phyloP scores from a whole-genome alignment of 768 basidiomycete genomes.

The Podaxis pistillaris region DNA sequence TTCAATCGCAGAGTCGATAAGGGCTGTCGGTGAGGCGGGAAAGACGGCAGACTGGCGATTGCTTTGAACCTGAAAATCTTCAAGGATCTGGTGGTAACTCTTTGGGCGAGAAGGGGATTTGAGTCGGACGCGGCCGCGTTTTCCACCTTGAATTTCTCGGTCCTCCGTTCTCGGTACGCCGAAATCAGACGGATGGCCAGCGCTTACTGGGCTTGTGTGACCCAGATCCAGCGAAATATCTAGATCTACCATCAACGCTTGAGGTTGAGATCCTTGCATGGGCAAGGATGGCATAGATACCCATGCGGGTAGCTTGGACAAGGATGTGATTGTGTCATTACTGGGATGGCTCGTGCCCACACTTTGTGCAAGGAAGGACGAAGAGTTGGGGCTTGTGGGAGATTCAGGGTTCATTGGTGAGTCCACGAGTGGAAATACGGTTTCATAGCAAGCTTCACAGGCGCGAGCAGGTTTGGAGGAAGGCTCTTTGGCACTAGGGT shows the following conservation, averaged over 20 bases:
- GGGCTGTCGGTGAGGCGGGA: neutral
- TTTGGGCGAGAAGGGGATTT: constrained; percentile 47
- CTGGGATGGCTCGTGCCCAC: constrained; percentile 6
- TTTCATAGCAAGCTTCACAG: constrained; percentile 84
- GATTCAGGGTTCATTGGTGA: constrained; percentile 20
- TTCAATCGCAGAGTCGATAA: constrained; percentile 14
- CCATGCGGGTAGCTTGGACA: constrained; percentile 53
- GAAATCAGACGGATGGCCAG: neutral
- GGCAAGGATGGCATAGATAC: constrained; percentile 57
- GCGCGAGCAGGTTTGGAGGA: constrained; percentile 64
- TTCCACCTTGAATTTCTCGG: constrained; percentile 19
- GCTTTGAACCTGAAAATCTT: constrained; percentile 47
- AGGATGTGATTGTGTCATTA: constrained; percentile 43
- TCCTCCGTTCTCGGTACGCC: constrained; percentile 5
- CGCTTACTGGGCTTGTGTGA: constrained; percentile 9
- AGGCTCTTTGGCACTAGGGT: constrained; percentile 43
- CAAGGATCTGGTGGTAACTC: constrained; percentile 67
- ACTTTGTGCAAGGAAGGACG: constrained; percentile 2
- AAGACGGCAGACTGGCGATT: constrained; percentile 5
- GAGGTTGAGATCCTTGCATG: constrained; percentile 30
- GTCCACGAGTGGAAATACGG: constrained; percentile 72
- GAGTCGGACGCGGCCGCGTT: constrained; percentile 28
- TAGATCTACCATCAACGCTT: constrained; percentile 48
- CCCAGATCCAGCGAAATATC: constrained; percentile 24
- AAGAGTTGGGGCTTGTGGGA: constrained; percentile 5